Evolutionary conservation across 495 filamentous ascomycete species (phyloP).

Genomic region (Amniculicola lignicola): DNA sequence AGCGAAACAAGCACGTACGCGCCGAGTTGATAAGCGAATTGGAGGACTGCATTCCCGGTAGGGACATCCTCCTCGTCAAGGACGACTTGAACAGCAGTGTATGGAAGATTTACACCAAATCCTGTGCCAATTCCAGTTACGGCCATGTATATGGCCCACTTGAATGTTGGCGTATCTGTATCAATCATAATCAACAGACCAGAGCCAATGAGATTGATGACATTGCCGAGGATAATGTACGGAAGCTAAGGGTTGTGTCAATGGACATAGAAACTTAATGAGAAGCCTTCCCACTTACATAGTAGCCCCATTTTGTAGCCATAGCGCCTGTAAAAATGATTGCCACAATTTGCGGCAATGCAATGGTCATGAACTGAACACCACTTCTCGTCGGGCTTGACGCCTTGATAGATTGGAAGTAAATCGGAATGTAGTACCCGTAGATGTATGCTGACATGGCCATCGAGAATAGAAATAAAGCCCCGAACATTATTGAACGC

Average conservation of each 20-base stretch:
- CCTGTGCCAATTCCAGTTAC: slow-evolving; percentile 13
- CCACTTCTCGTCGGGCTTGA: slow-evolving; percentile 19
- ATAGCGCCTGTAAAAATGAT: slow-evolving; percentile 59
- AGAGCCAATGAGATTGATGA: slow-evolving; percentile 44
- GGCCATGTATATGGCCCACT: slow-evolving; percentile 6
- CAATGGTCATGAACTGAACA: slow-evolving; percentile 7
- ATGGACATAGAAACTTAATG: too few species aligned
- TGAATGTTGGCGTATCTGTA: background rate
- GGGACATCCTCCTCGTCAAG: slow-evolving; percentile 1
- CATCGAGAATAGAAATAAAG: slow-evolving; percentile 35
- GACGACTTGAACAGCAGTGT: slow-evolving; percentile 12
- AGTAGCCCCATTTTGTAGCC: slow-evolving; percentile 68
- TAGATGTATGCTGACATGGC: slow-evolving; percentile 22
- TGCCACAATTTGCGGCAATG: slow-evolving; percentile 39
- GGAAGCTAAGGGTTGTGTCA: slow-evolving; percentile 1
- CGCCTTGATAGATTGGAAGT: slow-evolving; percentile 25
- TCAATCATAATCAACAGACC: slow-evolving; percentile 8
- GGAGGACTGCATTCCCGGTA: slow-evolving; percentile 13
- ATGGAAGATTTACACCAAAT: slow-evolving; percentile 7
- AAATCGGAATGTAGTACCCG: slow-evolving; percentile 28
- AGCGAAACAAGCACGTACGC: too few species aligned
- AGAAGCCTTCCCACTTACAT: slow-evolving; percentile 42
- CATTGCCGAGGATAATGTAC: slow-evolving; percentile 42
- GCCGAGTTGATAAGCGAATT: slow-evolving; percentile 18
- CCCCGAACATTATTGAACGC: slow-evolving; percentile 21